Conservation (phyloP, 2,329 filamentous ascomycete species). For the Fusarium staphyleae region DNA sequence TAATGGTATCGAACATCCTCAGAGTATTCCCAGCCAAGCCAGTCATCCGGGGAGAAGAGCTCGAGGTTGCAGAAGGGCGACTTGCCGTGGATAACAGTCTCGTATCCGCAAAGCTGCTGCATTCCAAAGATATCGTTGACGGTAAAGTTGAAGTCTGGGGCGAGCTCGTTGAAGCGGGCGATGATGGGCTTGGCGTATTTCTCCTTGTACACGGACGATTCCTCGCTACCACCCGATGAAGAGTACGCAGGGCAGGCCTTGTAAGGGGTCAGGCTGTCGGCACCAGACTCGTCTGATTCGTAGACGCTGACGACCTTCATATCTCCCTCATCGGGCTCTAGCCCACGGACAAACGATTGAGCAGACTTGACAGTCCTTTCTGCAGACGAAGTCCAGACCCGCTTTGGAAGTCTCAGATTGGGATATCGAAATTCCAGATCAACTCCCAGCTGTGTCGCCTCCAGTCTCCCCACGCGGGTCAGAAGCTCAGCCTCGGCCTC, state of each 20-base stretch:
- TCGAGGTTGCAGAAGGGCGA: constrained; percentile 67
- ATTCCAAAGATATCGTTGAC: constrained; percentile 68
- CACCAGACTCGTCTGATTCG: constrained; percentile 64
- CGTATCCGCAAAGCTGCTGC: constrained; percentile 71
- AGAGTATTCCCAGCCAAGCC: constrained; percentile 71
- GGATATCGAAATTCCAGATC: constrained; percentile 66
- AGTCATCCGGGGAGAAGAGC: constrained; percentile 67
- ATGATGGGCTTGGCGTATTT: constrained; percentile 67
- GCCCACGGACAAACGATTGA: constrained; percentile 62
- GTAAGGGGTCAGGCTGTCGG: constrained; percentile 69
- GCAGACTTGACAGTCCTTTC: constrained; percentile 67
- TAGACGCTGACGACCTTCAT: constrained; percentile 63
- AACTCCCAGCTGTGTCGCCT: constrained; percentile 66
- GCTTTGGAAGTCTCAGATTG: constrained; percentile 57
- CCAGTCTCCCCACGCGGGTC: constrained; percentile 66
- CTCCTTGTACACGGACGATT: constrained; percentile 58
- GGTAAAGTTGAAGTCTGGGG: constrained; percentile 68
- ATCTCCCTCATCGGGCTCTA: constrained; percentile 59
- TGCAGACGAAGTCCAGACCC: constrained; percentile 68
- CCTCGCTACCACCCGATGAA: constrained; percentile 61
- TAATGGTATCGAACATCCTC: constrained; percentile 70
- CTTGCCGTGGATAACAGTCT: constrained; percentile 67
- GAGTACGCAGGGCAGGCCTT: constrained; percentile 70
- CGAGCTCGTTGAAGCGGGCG: constrained; percentile 61
- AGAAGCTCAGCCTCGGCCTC: constrained; percentile 64